A percentile compares a stretch with the other conserved stretches of the same genome.
These are phyloP conservation scores for Dalbergia cochinchinensis DNA, from an alignment of 306 rosid genomes.

Conservation along the genomic window DNA sequence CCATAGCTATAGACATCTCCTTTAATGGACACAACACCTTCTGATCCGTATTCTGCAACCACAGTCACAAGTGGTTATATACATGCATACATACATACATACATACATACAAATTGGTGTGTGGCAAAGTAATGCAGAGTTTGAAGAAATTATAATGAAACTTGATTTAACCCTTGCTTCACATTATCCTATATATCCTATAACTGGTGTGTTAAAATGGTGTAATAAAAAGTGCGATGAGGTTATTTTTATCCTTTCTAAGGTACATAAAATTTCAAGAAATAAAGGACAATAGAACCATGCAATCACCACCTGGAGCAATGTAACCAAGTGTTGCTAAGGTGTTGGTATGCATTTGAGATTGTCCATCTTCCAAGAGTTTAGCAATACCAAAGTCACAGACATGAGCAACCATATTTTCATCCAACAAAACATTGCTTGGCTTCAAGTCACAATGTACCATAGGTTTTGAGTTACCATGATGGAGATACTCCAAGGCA, in stretches of 20 bases:
- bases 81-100: not conserved
- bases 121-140: not conserved
- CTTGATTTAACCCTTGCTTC: too few relatives aligned
- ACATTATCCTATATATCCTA: too few relatives aligned
- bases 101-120: too few relatives aligned
- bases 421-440: slow-evolving; percentile 53
- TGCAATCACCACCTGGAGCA: slow-evolving; percentile 52
- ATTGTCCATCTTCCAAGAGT: slow-evolving; percentile 52
- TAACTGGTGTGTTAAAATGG: not conserved
- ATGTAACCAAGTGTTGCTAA: slow-evolving; percentile 60
- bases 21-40: slow-evolving; percentile 49
- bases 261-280: not conserved
- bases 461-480: slow-evolving; percentile 38
- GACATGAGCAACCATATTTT: slow-evolving; percentile 53
- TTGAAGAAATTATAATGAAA: not conserved
- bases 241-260: not conserved
- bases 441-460: slow-evolving; percentile 64
- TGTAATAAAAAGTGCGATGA: not conserved
- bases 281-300: not conserved
- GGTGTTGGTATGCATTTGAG: slow-evolving; percentile 42
- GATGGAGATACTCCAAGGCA: slow-evolving; percentile 57
- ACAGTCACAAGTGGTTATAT: not conserved
- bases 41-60: slow-evolving; percentile 47
- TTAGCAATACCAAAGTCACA: slow-evolving; percentile 55
- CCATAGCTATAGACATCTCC: slow-evolving; percentile 62